A percentile compares a stretch with the other conserved stretches of the same genome.
These are phyloP conservation scores for Pharnaceum exiguum DNA, from an alignment of 148 eudicot genomes.

Conservation along the genomic window DNA sequence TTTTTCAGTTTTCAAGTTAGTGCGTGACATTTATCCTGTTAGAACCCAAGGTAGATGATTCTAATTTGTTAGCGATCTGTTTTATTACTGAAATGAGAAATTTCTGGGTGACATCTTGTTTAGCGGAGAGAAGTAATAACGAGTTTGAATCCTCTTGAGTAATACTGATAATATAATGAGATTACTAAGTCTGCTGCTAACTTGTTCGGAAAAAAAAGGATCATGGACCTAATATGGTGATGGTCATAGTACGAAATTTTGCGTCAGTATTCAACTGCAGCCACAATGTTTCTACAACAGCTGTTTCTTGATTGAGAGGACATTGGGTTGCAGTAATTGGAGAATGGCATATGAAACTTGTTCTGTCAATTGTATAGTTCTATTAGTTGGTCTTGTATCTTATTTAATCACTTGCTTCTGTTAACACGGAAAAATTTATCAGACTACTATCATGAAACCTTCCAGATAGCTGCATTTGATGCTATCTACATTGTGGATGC, in stretches of 20 bases:
- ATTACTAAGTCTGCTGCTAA: too few relatives aligned
- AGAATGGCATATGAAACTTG: neutral
- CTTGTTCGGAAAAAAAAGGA: too few relatives aligned
- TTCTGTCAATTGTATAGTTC: neutral
- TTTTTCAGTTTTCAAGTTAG: neutral
- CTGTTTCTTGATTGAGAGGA: neutral
- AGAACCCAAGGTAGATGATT: too few relatives aligned
- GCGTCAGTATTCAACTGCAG: too few relatives aligned
- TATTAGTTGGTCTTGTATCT: neutral
- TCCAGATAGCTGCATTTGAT: conserved; percentile 22
- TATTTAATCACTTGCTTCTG: neutral
- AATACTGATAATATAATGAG: too few relatives aligned
- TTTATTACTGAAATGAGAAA: neutral
- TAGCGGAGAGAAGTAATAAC: too few relatives aligned
- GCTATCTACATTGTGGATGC: conserved; percentile 25
- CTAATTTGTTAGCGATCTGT: neutral
- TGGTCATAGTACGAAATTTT: too few relatives aligned
- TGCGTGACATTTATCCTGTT: too few relatives aligned
- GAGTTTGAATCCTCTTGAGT: too few relatives aligned
- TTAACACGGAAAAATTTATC: neutral
- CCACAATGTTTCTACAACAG: too few relatives aligned
- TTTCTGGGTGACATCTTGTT: too few relatives aligned
- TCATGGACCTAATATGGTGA: too few relatives aligned
- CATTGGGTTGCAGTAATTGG: neutral
- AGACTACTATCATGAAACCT: neutral